Base-by-base conservation (phyloP, 345 rosid species). In the Acer yangbiense region DNA sequence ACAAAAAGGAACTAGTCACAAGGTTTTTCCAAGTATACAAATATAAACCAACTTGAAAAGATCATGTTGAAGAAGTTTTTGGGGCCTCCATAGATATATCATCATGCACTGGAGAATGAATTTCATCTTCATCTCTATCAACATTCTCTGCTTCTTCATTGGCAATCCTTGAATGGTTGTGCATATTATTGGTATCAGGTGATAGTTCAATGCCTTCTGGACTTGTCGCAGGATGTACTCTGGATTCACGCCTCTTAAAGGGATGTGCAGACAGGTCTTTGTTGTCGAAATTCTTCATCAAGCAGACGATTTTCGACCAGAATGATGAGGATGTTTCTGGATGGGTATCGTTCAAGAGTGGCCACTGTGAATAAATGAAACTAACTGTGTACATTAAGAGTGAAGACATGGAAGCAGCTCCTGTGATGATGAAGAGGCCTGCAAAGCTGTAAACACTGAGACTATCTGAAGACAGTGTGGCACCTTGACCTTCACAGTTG, bases 361-460 rank as follows among this genome's bases (percentile, higher is more conserved):
- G 55, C 14, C 75, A 57, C 48, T n/a, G n/a, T n/a, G 52, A 17
- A 63, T 80, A 63, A 1, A 85, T 41, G 58, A 85, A 85, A 11
- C n/a, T 20, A 3, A n/a, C 21, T 0, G 75, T 65, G n/a, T 71
- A 83, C 8, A 82, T 2, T 8, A 84, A 61, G 52, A 88, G 27
- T 2, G 92, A 65, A 68, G 65, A 81, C 29, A 83, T n/a, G 9
- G 89, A 69, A 77, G 84, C 83, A 14, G 74, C 4, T 58, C 83
- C 85, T 32, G 83, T 79, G 73, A 89, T 72, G 78, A 89, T 43
- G 74, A 87, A 89, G 1, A 89, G 80, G 4, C 88, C 90, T 63
- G 82, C 79, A 18, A 89, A 86, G 86, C 83, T 84, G 43, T 77
- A 32, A 0, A 86, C 65, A 18, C 80, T 74, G 1, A 87, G 89